phyloP scores from a whole-genome alignment of 805 yeast species.

The Schizosaccharomyces cryophilus region DNA sequence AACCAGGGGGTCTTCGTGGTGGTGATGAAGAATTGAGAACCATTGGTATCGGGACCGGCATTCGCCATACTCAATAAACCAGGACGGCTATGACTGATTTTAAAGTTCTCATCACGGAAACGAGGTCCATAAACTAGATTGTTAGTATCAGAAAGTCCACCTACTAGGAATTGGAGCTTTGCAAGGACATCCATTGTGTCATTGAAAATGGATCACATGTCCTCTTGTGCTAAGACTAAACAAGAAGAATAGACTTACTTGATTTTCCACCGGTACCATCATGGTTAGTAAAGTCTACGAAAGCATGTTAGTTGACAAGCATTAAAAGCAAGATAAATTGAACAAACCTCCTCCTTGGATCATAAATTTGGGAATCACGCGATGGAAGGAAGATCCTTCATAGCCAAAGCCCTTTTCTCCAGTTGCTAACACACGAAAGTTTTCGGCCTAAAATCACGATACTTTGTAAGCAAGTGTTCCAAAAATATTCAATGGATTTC shows the following conservation, averaged over 20 bases:
- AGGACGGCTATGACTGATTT: conserved; percentile 33
- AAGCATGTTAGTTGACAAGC: conserved; percentile 19
- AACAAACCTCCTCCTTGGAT: conserved; percentile 58
- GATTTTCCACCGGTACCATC: conserved; percentile 46
- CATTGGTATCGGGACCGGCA: conserved; percentile 95
- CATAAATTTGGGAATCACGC: conserved; percentile 45
- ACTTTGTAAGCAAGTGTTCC: background rate
- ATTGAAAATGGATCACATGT: conserved; percentile 9
- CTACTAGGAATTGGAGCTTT: background rate
- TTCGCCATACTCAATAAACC: conserved; percentile 87
- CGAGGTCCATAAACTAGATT: conserved; percentile 32
- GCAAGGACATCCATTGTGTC: too few relatives aligned
- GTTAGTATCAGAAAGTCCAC: conserved; percentile 14
- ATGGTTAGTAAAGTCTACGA: conserved; percentile 10
- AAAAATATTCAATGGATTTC: background rate
- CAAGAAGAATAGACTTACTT: conserved; percentile 2
- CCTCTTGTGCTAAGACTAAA: too few relatives aligned
- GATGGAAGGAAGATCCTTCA: conserved; percentile 41
- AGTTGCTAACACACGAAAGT: conserved; percentile 32
- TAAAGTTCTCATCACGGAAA: conserved; percentile 55
- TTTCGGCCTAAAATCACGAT: background rate
- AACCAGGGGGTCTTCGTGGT: conserved; percentile 72
- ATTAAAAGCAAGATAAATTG: conserved; percentile 13
- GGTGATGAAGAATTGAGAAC: conserved; percentile 91
- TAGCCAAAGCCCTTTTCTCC: conserved; percentile 54